A percentile compares a stretch with the other conserved stretches of the same genome.
phyloP scores from a whole-genome alignment of 352 stramenopile genomes.

The Phytophthora pistaciae region DNA sequence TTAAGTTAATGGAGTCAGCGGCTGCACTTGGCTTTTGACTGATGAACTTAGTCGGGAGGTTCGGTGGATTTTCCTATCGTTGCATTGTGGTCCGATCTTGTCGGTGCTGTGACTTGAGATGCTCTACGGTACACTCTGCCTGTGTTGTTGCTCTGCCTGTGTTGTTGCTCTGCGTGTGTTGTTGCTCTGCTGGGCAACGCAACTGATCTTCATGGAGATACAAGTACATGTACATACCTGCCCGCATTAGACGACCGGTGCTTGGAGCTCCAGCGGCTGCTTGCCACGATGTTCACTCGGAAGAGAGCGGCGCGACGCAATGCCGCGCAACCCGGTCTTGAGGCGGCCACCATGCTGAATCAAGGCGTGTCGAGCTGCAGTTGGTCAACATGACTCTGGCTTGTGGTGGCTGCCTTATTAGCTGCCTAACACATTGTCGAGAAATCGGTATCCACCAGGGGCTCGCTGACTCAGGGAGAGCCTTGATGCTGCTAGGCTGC shows the following conservation, averaged over 20 bases:
- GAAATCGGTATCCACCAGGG: background rate
- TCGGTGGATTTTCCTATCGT: background rate
- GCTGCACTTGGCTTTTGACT: background rate
- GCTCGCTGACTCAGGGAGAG: background rate
- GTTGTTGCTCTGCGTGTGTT: background rate
- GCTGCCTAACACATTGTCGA: background rate
- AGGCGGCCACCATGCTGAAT: background rate
- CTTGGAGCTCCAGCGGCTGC: background rate
- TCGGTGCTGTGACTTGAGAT: background rate
- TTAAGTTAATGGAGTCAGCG: background rate
- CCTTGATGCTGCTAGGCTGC: background rate
- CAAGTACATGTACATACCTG: no score
- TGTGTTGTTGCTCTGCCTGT: background rate
- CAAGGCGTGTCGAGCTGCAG: background rate
- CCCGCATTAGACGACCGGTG: background rate
- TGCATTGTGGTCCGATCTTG: background rate
- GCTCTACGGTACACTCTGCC: background rate
- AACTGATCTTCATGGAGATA: background rate
- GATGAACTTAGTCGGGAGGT: background rate
- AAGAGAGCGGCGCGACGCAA: slow-evolving; percentile 2
- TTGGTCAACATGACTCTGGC: background rate
- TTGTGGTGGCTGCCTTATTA: background rate
- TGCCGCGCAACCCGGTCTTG: background rate
- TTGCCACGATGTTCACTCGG: background rate
- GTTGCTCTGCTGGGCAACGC: background rate